A percentile compares a stretch with the other conserved stretches of the same genome.
phyloP scores from a whole-genome alignment of 1,284 basidiomycete species.

The Cutaneotrichosporon daszewskae region DNA sequence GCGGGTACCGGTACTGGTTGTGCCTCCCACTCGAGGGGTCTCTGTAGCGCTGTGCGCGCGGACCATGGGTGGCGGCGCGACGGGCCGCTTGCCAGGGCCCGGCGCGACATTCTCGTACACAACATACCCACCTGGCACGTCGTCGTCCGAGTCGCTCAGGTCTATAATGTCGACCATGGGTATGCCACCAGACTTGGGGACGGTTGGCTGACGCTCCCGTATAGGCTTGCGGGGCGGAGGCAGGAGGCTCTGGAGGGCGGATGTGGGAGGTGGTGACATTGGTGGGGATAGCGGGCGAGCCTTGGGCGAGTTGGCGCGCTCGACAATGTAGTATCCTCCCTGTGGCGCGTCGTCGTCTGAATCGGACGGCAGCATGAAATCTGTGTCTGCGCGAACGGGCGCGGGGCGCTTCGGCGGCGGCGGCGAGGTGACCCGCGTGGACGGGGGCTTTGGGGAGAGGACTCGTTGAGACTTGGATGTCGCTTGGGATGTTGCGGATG shows the following conservation, averaged over 20 bases:
- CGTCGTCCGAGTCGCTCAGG: slow-evolving; percentile 46
- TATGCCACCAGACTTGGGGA: not conserved
- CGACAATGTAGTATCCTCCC: slow-evolving; percentile 44
- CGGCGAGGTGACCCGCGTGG: slow-evolving; percentile 3
- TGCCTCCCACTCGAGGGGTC: no score
- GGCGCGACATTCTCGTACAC: slow-evolving; percentile 13
- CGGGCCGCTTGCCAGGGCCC: no score
- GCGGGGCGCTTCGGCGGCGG: slow-evolving; percentile 16
- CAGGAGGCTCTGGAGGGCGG: slow-evolving; percentile 6
- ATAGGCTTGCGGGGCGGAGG: slow-evolving; percentile 1
- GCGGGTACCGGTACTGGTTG: no score
- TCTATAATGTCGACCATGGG: slow-evolving; percentile 29
- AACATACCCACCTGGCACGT: slow-evolving; percentile 39
- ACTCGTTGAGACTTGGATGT: not conserved
- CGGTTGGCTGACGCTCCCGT: slow-evolving; percentile 4
- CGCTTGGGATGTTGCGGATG: not conserved
- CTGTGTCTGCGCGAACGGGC: slow-evolving; percentile 35
- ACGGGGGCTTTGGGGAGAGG: not conserved
- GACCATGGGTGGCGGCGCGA: no score
- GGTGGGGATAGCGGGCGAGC: not conserved
- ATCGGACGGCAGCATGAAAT: slow-evolving; percentile 45
- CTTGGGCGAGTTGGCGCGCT: slow-evolving; percentile 10
- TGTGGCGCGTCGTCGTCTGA: slow-evolving; percentile 45
- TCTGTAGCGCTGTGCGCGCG: no score
- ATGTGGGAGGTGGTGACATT: no score